Conservation (phyloP, 192 early-diverging fungal species). For the Coemansia sp. region DNA sequence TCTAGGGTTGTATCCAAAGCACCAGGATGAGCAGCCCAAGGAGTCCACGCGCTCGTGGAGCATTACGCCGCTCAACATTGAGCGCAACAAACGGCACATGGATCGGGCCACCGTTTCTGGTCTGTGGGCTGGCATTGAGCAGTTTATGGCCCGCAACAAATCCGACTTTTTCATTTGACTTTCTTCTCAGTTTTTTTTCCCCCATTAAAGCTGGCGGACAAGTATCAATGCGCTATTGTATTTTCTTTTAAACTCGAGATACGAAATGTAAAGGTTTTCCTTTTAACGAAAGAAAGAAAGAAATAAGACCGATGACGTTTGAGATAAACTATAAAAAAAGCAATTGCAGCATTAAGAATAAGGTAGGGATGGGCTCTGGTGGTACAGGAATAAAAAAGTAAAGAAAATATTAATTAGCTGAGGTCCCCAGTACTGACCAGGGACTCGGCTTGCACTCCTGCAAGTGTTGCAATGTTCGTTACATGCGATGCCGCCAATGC, state of each 20-base stretch:
- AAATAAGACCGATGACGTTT: neutral
- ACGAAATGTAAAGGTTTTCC: neutral
- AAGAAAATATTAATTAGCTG: too few relatives aligned
- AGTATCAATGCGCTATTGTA: neutral
- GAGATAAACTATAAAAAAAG: neutral
- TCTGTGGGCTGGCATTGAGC: slow-evolving; percentile 42
- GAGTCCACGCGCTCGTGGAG: slow-evolving; percentile 29
- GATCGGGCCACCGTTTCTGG: slow-evolving; percentile 42
- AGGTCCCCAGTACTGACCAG: slow-evolving; percentile 21
- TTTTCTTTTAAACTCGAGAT: neutral
- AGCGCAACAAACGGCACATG: slow-evolving; percentile 45
- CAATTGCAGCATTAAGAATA: neutral
- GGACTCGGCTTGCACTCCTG: slow-evolving; percentile 13
- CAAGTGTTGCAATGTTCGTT: slow-evolving; percentile 12
- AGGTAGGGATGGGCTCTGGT: neutral
- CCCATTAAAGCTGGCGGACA: too few relatives aligned
- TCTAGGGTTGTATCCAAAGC: slow-evolving; percentile 59
- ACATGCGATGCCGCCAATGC: slow-evolving; percentile 24
- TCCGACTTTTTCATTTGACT: slow-evolving; percentile 13
- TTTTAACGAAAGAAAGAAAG: neutral
- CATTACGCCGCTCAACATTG: slow-evolving; percentile 36
- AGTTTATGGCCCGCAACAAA: slow-evolving; percentile 40
- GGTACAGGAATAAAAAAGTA: neutral
- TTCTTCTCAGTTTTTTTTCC: too few relatives aligned
- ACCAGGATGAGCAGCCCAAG: slow-evolving; percentile 45